A percentile compares a stretch with the other conserved stretches of the same genome.
Evolutionary conservation across 1,284 basidiomycete species (phyloP).

Genomic region (Cutaneotrichosporon daszewskae): DNA sequence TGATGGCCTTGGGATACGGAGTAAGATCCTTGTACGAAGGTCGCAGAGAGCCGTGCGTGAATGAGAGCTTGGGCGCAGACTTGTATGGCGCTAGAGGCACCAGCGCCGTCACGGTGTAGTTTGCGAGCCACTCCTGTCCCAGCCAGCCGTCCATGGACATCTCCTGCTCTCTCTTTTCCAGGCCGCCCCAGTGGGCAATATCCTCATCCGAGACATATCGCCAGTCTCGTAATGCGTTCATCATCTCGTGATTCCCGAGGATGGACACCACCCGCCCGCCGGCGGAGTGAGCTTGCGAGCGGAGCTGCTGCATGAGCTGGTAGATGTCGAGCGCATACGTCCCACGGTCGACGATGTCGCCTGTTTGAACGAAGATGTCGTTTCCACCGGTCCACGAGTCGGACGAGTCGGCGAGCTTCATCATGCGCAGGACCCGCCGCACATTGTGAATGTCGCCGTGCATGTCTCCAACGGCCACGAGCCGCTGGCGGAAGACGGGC

Average conservation of each 20-base stretch:
- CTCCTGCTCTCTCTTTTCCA: constrained; percentile 59
- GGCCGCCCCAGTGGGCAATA: constrained; percentile 70
- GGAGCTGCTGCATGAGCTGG: constrained; percentile 69
- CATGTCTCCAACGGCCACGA: constrained; percentile 71
- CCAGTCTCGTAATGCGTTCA: constrained; percentile 88
- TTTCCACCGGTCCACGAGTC: constrained; percentile 70
- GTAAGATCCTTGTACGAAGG: constrained; percentile 64
- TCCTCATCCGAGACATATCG: constrained; percentile 78
- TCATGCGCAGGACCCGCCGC: constrained; percentile 66
- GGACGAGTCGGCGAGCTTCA: constrained; percentile 61
- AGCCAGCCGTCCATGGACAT: constrained; percentile 70
- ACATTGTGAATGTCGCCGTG: constrained; percentile 70
- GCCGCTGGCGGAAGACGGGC: constrained; percentile 29
- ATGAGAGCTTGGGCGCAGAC: constrained; percentile 63
- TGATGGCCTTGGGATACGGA: constrained; percentile 76
- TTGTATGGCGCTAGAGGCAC: constrained; percentile 69
- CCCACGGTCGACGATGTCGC: constrained; percentile 88
- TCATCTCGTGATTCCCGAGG: constrained; percentile 63
- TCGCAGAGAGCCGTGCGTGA: constrained; percentile 80
- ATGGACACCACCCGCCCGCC: constrained; percentile 71
- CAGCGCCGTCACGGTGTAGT: constrained; percentile 76
- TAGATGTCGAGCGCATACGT: constrained; percentile 80
- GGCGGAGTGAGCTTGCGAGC: constrained; percentile 61
- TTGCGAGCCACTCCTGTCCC: constrained; percentile 73
- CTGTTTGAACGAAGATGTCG: constrained; percentile 83